Evolutionary conservation across 345 rosid species (phyloP).

Genomic region (Lepidium sativum): DNA sequence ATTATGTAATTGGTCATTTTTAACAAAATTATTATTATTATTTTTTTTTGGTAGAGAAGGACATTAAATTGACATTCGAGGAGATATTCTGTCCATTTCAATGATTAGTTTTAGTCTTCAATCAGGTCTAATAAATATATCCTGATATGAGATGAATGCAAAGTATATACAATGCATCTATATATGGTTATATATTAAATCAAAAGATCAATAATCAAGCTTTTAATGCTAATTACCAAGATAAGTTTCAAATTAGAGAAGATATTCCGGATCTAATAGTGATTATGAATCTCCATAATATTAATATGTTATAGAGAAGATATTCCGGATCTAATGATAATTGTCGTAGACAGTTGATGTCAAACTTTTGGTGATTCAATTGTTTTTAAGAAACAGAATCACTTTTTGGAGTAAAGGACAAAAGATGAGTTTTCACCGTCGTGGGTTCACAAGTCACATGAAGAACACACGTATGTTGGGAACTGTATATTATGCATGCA

Average conservation of each 20-base stretch:
- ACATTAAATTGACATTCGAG: not conserved
- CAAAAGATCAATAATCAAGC: not conserved
- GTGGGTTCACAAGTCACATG: slow-evolving; percentile 24
- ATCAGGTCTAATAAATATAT: not conserved
- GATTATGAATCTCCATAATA: not conserved
- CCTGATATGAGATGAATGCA: slow-evolving; percentile 12
- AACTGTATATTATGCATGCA: not conserved
- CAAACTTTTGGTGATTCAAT: not conserved
- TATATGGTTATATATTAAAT: not conserved
- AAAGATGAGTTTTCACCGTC: slow-evolving; percentile 23
- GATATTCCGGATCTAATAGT: not conserved
- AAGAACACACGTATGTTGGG: slow-evolving; percentile 19
- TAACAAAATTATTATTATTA: not conserved
- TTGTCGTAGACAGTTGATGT: slow-evolving; percentile 4
- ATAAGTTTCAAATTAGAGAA: not conserved
- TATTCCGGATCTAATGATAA: not conserved
- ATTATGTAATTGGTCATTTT: not conserved
- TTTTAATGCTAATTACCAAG: not conserved
- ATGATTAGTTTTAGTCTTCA: slow-evolving; percentile 8
- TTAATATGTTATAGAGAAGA: not conserved
- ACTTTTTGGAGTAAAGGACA: slow-evolving; percentile 17
- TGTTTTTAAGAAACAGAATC: not conserved
- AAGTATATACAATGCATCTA: not conserved
- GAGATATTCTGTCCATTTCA: slow-evolving; percentile 13
- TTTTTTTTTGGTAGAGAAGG: not conserved